Evolutionary conservation across 1,284 basidiomycete species (phyloP).

Genomic region (Pseudozyma hubeiensis): DNA sequence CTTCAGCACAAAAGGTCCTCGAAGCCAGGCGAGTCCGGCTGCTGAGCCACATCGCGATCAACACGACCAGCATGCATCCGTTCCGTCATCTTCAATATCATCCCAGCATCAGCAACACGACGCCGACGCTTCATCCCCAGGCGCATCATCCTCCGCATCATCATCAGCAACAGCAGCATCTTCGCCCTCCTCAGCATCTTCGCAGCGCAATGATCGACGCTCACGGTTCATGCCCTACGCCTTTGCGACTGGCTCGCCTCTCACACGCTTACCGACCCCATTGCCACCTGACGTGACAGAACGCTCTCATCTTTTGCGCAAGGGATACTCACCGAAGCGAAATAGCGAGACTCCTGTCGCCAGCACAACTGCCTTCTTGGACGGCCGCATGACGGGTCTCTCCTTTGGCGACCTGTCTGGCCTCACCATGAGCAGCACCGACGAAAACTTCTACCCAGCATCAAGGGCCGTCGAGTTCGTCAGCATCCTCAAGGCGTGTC

Average conservation of each 20-base stretch:
- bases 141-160: constrained; percentile 12
- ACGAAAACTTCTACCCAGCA: constrained; percentile 59
- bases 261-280: constrained; percentile 47
- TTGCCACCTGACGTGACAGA: constrained; percentile 48
- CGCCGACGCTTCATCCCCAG: constrained; percentile 4
- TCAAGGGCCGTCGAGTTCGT: constrained; percentile 53
- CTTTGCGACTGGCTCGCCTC: constrained; percentile 35
- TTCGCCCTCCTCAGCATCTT: constrained; percentile 9
- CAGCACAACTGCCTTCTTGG: constrained; percentile 5
- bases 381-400: constrained; percentile 20
- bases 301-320: constrained; percentile 29
- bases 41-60: constrained; percentile 34
- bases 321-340: constrained; percentile 20
- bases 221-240: constrained; percentile 35
- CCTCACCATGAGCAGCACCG: constrained; percentile 46
- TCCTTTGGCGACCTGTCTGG: constrained; percentile 47
- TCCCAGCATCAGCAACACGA: constrained; percentile 8
- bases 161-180: constrained; percentile 12
- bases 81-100: constrained; percentile 19
- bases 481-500: constrained; percentile 63
- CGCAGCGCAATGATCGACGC: constrained; percentile 27
- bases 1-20: constrained; percentile 35
- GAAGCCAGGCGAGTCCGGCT: constrained; percentile 39
- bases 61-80: constrained; percentile 23
- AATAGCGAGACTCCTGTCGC: constrained; percentile 15